phyloP scores from a whole-genome alignment of 192 early-diverging fungal genomes.

The Coemansia furcata region DNA sequence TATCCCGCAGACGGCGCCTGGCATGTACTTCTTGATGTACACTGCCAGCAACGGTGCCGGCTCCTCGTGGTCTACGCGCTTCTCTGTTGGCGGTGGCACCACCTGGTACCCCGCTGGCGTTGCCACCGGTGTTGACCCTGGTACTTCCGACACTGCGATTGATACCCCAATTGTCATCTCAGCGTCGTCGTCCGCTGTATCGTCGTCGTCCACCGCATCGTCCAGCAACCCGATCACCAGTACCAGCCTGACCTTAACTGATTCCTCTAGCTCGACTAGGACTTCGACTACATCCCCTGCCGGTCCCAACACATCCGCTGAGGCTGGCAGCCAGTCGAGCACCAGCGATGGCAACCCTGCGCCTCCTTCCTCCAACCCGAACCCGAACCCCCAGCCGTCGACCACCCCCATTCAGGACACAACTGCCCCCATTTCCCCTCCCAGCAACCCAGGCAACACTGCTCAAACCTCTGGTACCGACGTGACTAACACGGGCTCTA shows the following conservation, averaged over 20 bases:
- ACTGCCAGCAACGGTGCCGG: slow-evolving; percentile 36
- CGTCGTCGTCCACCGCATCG: not conserved
- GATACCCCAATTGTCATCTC: slow-evolving; percentile 7
- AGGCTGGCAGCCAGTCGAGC: not conserved
- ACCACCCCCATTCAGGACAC: not conserved
- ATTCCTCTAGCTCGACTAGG: not conserved
- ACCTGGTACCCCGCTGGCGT: slow-evolving; percentile 51
- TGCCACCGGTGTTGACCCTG: slow-evolving; percentile 45
- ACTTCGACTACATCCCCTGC: not conserved
- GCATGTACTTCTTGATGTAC: slow-evolving; percentile 55
- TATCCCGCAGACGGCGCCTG: slow-evolving; percentile 46
- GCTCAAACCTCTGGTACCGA: not conserved
- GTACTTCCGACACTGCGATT: slow-evolving; percentile 13
- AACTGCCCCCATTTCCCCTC: not conserved
- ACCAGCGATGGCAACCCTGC: not conserved
- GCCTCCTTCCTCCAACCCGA: not conserved
- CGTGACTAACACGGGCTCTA: not conserved
- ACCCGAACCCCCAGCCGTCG: not conserved
- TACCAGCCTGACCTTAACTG: not conserved
- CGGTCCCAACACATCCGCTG: not conserved
- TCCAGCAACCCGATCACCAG: slow-evolving; percentile 3
- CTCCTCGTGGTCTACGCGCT: slow-evolving; percentile 53
- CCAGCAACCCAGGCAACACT: not conserved
- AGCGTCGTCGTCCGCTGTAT: not conserved
- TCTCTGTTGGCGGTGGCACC: slow-evolving; percentile 45